Evolutionary conservation across 495 filamentous ascomycete genomes (phyloP), one percentile per base, ranked within the genome.

Genomic region (Antarctomyces pellizariae): DNA sequence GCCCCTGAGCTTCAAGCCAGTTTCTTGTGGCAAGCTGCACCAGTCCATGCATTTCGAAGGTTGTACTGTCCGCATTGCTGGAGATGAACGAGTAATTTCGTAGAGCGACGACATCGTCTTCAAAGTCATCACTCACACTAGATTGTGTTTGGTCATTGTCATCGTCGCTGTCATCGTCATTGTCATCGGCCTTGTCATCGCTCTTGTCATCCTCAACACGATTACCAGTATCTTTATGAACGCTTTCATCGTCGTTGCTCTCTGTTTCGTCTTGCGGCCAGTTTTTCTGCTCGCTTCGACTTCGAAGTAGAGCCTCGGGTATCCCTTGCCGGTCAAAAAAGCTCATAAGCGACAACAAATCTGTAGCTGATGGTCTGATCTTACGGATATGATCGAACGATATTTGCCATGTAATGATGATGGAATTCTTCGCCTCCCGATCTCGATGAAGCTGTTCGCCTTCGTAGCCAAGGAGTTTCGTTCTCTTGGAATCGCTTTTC

Each of bases 361-460:
- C 40, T 14, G 44, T 38, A 1, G 50, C 50, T 8, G 44, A 42
- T 16, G 10, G 37, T 25, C 34, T 31, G 1, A 4, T 39, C 22
- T 39, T 3, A 5, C 33, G 43, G 16, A 62, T 50, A 32, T 55
- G 24, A 8, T 58, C 44, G 30, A 61, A 63, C 14, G 50, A 57
- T 24, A 59, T 53, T 26, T 55, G 47, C 52, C 45, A 59, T n/a
- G 51, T 59, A 11, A 42, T 31, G 16, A 58, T 37, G 24, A 61
- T 52, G 8, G 49, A 52, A 31, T 57, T 59, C 16, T 43, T 37
- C 5, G 47, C 46, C 22, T 46, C 35, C 19, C 24, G 11, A 29
- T 61, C 58, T 38, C 56, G 38, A 18, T 53, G 45, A 17, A 43
- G 34, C 3, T 59, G 35, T 11, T 37, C 42, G 5, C 25, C 35